Conservation (phyloP, 164 flowering plant species). For the Platanus orientalis region DNA sequence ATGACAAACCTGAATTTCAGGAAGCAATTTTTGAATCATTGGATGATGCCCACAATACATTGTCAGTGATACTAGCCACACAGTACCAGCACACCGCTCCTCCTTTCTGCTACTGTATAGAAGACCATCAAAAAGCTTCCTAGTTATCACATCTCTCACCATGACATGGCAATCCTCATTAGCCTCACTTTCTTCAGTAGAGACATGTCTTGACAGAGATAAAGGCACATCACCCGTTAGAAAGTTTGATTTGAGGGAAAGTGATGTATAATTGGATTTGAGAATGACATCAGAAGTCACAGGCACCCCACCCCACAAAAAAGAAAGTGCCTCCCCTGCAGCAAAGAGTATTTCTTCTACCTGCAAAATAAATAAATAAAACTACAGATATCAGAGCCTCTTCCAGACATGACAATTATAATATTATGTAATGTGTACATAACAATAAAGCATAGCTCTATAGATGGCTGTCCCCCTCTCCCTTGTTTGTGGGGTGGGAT, state of each 20-base stretch:
- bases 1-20: constrained; percentile 83
- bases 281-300: constrained; percentile 89
- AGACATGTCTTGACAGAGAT: constrained; percentile 25
- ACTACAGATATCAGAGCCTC: constrained; percentile 1
- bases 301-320: constrained; percentile 95
- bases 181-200: constrained; percentile 28
- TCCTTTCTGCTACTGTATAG: constrained; percentile 86
- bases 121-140: constrained; percentile 81
- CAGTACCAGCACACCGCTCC: constrained; percentile 96
- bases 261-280: constrained; percentile 79
- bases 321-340: constrained; percentile 96
- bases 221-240: constrained; percentile 56
- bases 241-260: constrained; percentile 76
- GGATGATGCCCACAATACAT: constrained; percentile 90
- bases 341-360: constrained; percentile 95
- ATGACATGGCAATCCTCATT: constrained; percentile 38
- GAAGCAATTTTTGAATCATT: constrained; percentile 78
- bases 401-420: neutral
- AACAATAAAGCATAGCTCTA: too few species aligned
- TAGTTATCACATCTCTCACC: constrained; percentile 61
- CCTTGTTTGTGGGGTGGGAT: too few species aligned
- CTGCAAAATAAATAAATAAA: constrained; percentile 44
- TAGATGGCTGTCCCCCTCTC: too few species aligned
- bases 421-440: too few species aligned
- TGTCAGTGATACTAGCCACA: constrained; percentile 85